Percentiles rank a stretch among this genome's conserved stretches.
These are phyloP conservation scores for Posidonia australis DNA, from an alignment of 106 monocot species.

Conservation along the genomic window DNA sequence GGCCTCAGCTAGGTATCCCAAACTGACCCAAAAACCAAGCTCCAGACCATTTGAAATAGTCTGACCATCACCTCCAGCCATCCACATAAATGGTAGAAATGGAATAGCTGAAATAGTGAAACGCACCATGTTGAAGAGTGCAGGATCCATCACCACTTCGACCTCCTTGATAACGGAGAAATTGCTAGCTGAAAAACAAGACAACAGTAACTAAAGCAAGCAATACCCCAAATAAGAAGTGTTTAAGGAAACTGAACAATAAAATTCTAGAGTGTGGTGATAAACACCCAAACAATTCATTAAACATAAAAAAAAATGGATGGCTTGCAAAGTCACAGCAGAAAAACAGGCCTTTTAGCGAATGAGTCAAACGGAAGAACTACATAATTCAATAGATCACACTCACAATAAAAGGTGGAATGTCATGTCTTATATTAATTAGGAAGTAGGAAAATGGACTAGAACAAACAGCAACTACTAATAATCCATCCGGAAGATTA, in stretches of 20 bases:
- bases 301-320: neutral
- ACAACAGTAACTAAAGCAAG: neutral
- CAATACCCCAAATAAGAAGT: neutral
- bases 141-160: slow-evolving; percentile 62
- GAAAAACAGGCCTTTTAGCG: neutral
- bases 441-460: neutral
- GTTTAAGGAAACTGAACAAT: neutral
- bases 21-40: slow-evolving; percentile 72
- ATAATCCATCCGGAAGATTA: too few species aligned
- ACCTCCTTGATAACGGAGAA: slow-evolving; percentile 80
- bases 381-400: neutral
- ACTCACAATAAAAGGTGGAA: too few species aligned
- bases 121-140: slow-evolving; percentile 67
- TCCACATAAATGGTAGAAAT: slow-evolving; percentile 58
- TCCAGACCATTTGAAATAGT: slow-evolving; percentile 53
- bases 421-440: too few species aligned
- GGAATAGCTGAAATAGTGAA: slow-evolving; percentile 52
- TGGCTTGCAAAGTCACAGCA: neutral
- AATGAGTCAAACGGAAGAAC: neutral
- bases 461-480: neutral
- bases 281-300: neutral
- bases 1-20: slow-evolving; percentile 55
- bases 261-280: neutral
- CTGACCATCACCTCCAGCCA: slow-evolving; percentile 25
- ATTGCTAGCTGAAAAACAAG: slow-evolving; percentile 54